Evolutionary conservation across 805 yeast genomes (phyloP), one percentile per base, ranked within the genome.

Genomic region (Ascoidea tarda): DNA sequence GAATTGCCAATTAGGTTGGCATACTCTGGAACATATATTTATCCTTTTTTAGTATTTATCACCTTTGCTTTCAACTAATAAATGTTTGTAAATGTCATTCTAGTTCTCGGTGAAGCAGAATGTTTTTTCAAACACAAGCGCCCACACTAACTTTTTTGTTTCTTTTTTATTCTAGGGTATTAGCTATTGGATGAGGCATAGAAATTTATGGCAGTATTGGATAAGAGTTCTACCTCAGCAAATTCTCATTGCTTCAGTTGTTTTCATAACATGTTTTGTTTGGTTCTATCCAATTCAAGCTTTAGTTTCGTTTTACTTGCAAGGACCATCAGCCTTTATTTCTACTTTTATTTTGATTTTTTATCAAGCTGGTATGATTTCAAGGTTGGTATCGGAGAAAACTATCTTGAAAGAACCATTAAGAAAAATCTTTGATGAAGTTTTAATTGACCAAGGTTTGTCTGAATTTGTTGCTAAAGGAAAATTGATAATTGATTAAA

Each of bases 361-460:
- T 44, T 72, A 69, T 49, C 59, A 65, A 48, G 54, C 67, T 16
- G 60, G 60, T 6, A 62, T 65, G 31, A 51, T 68, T 48, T 62
- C 67, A 6, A 58, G 62, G 33, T 54, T 63, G 28, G 59, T 69
- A 45, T 60, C 63, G 45, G 62, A 62, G 16, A 46, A 53, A 4
- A 51, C 67, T n/a, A 55, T 70, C 2, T 55, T 70, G 16, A 70
- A 71, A 2, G 52, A 51, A 1, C 67, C 70, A 1, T 54, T 68
- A 5, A 55, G 52, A 2, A 52, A 51, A 10, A 58, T 67, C 1
- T 70, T 69, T 55, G 73, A 70, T 33, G 46, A 52, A 16, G 57
- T 54, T 5, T 6, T 56, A 6, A 4, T 33, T 16, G 50, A 53
- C 33, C 46, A 54, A 32, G 58, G 51, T 5, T 44, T 53, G 5